Conservation (phyloP, 345 rosid genomes). For the Populus nigra region DNA sequence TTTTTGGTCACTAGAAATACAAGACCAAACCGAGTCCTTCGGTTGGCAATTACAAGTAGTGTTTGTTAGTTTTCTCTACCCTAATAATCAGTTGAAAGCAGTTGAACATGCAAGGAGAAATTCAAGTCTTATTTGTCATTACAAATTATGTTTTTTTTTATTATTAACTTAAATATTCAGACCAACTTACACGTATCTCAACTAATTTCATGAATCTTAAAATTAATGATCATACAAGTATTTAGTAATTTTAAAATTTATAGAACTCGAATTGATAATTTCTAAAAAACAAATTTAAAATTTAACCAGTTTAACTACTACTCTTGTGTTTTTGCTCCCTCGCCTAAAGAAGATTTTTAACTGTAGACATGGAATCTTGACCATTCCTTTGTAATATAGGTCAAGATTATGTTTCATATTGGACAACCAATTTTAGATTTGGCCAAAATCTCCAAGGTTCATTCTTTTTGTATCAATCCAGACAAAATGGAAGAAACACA, state of each 20-base stretch:
- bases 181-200: too few species aligned
- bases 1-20: not conserved
- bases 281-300: accelerated
- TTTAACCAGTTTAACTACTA: too few species aligned
- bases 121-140: too few species aligned
- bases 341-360: not conserved
- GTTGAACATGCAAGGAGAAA: too few species aligned
- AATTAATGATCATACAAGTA: accelerated
- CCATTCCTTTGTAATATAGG: not conserved
- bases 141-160: too few species aligned
- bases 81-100: not conserved
- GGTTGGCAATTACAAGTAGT: not conserved
- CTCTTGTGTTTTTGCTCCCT: not conserved
- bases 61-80: not conserved
- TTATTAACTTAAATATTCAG: too few species aligned
- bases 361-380: not conserved
- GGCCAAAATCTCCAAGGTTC: not conserved
- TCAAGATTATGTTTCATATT: not conserved
- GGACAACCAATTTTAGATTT: not conserved
- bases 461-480: not conserved
- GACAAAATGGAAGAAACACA: not conserved
- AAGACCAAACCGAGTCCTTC: not conserved
- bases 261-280: accelerated
- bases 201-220: accelerated
- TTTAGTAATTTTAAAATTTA: accelerated